Conservation (phyloP, 352 stramenopile species). For the Phytophthora tubulina region DNA sequence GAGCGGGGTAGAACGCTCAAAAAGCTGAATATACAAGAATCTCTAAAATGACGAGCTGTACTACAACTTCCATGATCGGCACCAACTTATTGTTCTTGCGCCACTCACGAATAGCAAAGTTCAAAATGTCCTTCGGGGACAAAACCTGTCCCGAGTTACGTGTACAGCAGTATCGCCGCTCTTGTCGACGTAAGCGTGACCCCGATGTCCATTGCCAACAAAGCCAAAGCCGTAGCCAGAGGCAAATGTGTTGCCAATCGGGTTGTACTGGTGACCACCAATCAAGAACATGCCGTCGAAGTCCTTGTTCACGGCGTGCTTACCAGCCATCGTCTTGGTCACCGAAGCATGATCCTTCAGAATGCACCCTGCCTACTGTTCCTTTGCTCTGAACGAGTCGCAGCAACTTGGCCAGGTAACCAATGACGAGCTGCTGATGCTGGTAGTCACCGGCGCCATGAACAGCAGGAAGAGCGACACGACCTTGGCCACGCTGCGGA, state of each 20-base stretch:
- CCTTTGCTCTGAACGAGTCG: slow-evolving; percentile 74
- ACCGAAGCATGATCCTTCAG: slow-evolving; percentile 55
- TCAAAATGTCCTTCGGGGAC: slow-evolving; percentile 52
- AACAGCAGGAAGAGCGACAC: too few relatives aligned
- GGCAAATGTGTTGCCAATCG: slow-evolving; percentile 59
- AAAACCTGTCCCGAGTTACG: slow-evolving; percentile 65
- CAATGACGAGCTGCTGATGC: not conserved
- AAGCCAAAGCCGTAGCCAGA: slow-evolving; percentile 78
- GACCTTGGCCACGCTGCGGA: slow-evolving; percentile 53
- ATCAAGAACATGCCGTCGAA: slow-evolving; percentile 49
- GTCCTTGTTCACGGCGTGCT: slow-evolving; percentile 48
- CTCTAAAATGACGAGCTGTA: slow-evolving; percentile 31
- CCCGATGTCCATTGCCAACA: slow-evolving; percentile 61
- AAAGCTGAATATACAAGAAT: too few relatives aligned
- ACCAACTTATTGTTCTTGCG: slow-evolving; percentile 45
- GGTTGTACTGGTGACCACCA: slow-evolving; percentile 54
- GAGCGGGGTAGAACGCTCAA: too few relatives aligned
- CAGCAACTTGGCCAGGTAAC: slow-evolving; percentile 67
- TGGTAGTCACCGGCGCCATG: too few relatives aligned
- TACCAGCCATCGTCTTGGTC: slow-evolving; percentile 67
- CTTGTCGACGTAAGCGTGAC: slow-evolving; percentile 77
- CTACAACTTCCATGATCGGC: slow-evolving; percentile 41
- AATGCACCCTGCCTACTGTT: slow-evolving; percentile 56
- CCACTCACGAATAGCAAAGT: slow-evolving; percentile 58
- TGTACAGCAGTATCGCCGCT: slow-evolving; percentile 65